phyloP scores from a whole-genome alignment of 1,284 basidiomycete genomes.

The Pascua guehoae region DNA sequence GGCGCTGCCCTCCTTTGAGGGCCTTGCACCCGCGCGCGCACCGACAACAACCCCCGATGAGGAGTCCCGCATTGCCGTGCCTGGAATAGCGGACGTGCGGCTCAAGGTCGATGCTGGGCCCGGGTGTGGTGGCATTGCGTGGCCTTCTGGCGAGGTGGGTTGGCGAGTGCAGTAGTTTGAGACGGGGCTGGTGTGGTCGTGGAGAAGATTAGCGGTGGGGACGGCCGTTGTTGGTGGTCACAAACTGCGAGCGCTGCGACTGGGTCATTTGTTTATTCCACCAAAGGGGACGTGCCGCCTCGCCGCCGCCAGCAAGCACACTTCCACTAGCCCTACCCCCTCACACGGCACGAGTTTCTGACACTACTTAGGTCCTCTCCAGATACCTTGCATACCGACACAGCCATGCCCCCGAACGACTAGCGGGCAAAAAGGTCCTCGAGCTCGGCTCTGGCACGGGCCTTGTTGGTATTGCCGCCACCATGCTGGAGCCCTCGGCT shows the following conservation, averaged over 20 bases:
- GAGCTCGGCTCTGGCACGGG: conserved; percentile 86
- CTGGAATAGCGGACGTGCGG: conserved; percentile 31
- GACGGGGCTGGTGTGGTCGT: too few relatives aligned
- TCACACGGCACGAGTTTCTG: neutral
- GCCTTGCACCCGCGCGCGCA: conserved; percentile 33
- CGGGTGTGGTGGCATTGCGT: conserved; percentile 86
- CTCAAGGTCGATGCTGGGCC: conserved; percentile 67
- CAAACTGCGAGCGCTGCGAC: neutral
- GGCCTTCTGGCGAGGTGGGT: conserved; percentile 84
- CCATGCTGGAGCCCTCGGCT: conserved; percentile 58
- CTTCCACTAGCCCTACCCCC: too few relatives aligned
- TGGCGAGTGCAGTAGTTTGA: neutral
- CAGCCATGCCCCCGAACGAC: conserved; percentile 45
- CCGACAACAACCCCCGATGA: conserved; percentile 32
- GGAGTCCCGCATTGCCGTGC: conserved; percentile 30
- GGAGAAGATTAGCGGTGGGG: neutral
- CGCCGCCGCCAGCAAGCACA: too few relatives aligned
- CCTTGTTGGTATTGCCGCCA: conserved; percentile 79
- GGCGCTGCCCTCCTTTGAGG: conserved; percentile 34
- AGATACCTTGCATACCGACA: conserved; percentile 64
- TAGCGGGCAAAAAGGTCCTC: conserved; percentile 61
- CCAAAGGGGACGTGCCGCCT: neutral
- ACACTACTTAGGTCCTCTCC: conserved; percentile 62
- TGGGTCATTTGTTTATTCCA: too few relatives aligned
- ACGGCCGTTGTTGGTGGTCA: neutral